These are phyloP conservation scores for Cutaneotrichosporon dermatis DNA, from an alignment of 1,284 basidiomycete genomes.

Conservation along the genomic window DNA sequence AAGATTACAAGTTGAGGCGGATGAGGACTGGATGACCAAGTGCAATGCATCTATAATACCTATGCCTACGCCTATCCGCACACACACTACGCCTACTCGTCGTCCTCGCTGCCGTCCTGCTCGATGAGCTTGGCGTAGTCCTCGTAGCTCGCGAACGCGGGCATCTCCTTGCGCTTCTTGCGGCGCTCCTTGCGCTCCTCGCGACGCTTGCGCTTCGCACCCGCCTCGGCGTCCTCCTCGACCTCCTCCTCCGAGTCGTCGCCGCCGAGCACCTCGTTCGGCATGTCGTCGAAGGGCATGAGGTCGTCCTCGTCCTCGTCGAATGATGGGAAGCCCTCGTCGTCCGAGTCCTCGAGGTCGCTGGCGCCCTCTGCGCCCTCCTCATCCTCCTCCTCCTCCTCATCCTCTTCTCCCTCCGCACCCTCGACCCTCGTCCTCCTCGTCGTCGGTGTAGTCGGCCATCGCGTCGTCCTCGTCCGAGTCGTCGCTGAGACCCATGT, in stretches of 20 bases:
- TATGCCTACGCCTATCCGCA: not conserved
- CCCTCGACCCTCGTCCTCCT: conserved; percentile 53
- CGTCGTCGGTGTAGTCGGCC: conserved; percentile 51
- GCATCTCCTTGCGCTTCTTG: conserved; percentile 70
- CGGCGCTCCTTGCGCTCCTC: conserved; percentile 52
- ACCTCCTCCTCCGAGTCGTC: conserved; percentile 48
- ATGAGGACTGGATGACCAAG: too few relatives aligned
- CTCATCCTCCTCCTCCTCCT: conserved; percentile 10
- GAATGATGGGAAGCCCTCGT: conserved; percentile 33
- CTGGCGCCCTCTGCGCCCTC: conserved; percentile 15
- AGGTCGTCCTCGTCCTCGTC: conserved; percentile 50
- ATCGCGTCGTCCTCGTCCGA: conserved; percentile 54
- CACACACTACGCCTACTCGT: too few relatives aligned
- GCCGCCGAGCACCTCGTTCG: conserved; percentile 44
- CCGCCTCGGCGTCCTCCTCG: conserved; percentile 54
- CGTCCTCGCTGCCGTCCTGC: conserved; percentile 51
- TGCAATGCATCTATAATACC: conserved; percentile 4
- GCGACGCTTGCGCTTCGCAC: conserved; percentile 53
- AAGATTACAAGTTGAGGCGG: too few relatives aligned
- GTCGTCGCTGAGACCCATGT: conserved; percentile 62
- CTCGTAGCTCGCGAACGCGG: conserved; percentile 89
- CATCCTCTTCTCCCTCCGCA: conserved; percentile 31
- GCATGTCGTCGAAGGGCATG: conserved; percentile 46
- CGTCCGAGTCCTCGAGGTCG: conserved; percentile 9
- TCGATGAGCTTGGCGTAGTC: conserved; percentile 93